Evolutionary conservation across 2,329 filamentous ascomycete genomes (phyloP).

Genomic region (Colletotrichum sp.): DNA sequence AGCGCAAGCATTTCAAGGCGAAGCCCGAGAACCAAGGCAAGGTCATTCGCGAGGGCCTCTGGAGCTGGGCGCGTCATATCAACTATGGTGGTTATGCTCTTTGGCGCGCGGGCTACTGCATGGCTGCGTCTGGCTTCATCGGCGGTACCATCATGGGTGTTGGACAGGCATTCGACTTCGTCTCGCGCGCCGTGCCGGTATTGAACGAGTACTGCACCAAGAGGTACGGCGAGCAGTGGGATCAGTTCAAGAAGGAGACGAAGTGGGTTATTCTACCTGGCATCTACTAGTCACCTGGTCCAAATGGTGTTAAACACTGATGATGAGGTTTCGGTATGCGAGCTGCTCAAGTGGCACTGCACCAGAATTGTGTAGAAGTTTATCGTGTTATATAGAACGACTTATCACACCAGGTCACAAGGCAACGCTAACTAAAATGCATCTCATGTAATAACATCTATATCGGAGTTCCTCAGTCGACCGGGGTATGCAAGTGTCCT

Average conservation of each 20-base stretch:
- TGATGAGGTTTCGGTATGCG: background rate
- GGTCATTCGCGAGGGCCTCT: slow-evolving; percentile 42
- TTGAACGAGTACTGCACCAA: slow-evolving; percentile 42
- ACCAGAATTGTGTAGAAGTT: background rate
- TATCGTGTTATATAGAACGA: background rate
- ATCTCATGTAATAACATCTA: background rate
- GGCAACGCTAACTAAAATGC: background rate
- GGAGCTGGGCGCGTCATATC: slow-evolving; percentile 43
- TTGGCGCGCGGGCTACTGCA: slow-evolving; percentile 35
- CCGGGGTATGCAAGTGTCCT: slow-evolving; percentile 11
- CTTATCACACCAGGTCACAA: background rate
- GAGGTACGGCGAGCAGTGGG: slow-evolving; percentile 44
- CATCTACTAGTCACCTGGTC: slow-evolving; percentile 32
- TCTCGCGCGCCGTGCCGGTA: slow-evolving; percentile 31
- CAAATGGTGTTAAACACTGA: background rate
- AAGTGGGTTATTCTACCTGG: slow-evolving; percentile 41
- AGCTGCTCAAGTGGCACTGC: background rate
- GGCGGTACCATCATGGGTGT: slow-evolving; percentile 33
- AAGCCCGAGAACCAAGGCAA: slow-evolving; percentile 39
- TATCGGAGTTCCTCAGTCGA: background rate
- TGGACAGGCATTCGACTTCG: slow-evolving; percentile 36
- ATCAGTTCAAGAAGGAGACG: slow-evolving; percentile 40
- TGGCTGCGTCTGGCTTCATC: slow-evolving; percentile 40
- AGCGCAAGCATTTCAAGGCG: slow-evolving; percentile 51
- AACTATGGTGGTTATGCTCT: slow-evolving; percentile 45